Evolutionary conservation across 2,329 filamentous ascomycete genomes (phyloP), one percentile per base, ranked within the genome.

Genomic region (Xylaria sp.): DNA sequence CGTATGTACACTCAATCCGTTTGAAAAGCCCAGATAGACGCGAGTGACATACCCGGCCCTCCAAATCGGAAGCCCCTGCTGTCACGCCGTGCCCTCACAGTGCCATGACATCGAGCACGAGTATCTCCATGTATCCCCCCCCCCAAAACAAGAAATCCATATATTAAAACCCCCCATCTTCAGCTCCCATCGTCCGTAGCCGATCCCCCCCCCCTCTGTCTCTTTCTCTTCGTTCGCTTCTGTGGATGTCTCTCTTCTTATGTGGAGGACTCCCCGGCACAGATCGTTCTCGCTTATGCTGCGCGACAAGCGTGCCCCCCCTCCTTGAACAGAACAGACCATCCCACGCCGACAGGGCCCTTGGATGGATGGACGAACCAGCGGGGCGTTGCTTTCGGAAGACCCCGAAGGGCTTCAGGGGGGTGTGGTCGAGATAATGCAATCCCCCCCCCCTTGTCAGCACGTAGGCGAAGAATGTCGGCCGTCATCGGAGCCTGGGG

Each of bases 221-320:
- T 16, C 16, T n/a, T n/a, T 16, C 16, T 16, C 16, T 16, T 16
- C 16, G 16, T 16, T 16, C 1, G 16, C 1, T 16, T 16, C 1
- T 1, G 16, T 16, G 16, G 16, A 16, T 16, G 16, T 16, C 16
- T 16, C 16, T 16, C 16, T 16, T 16, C 16, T 16, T 16, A 16
- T 16, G 16, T 16, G 16, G 16, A 16, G 16, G 16, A 16, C 16
- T 16, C 16, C 16, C 16, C 16, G 60, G 60, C 55, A 58, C 52
- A 52, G 58, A 63, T 56, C 55, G 23, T 30, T 58, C 55, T 64
- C 62, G 62, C 62, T 63, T 63, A 64, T 59, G 62, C 60, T 59
- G 59, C 54, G 54, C 55, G 44, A 55, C 54, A 55, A 16, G 13
- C 5, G 6, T 23, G 18, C 47, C 9, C 18, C n/a, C 18, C 18